Evolutionary conservation across 2,329 filamentous ascomycete species (phyloP), one percentile per base, ranked within the genome.

Genomic region (Colletotrichum sp.): DNA sequence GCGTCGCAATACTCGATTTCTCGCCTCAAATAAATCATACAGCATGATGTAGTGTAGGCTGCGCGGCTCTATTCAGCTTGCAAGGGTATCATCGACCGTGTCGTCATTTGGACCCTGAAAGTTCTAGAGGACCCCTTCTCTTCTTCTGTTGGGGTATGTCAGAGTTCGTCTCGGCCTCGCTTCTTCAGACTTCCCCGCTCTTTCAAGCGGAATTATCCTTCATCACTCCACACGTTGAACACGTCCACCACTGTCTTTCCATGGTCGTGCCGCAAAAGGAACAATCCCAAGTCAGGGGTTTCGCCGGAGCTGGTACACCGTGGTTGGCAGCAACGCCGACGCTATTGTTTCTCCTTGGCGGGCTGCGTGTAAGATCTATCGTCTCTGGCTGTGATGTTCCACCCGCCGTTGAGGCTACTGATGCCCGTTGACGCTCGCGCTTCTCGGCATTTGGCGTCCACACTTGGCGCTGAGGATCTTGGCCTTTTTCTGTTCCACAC

Each of bases 191-290:
- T 36, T 27, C 64, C 44, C 74, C 59, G 74, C 77, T 75, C 62
- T 29, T 44, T 79, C 79, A 84, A 79, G 78, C 80, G 67, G 88
- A 90, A 75, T 81, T 87, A 13, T 88, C 85, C 82, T 91, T 92
- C 83, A 92, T 87, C 77, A 83, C 86, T 3, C 89, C 89, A 80
- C 91, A 92, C 5, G 85, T 82, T 22, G 87, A 87, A 78, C 91
- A 92, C 29, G 87, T 89, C 90, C 90, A 92, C 89, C 89, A 92
- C 77, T 88, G 85, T 61, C 85, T 83, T 72, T 91, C 89, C 84
- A 91, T 90, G 30, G 83, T 81, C 3, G 85, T 89, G 11, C 86
- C 87, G 77, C 91, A 92, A 71, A 86, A 85, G 19, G 85, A 86
- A 78, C 91, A 92, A 36, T 83, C 84, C 91, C 90, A 92, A 3